Conservation (phyloP, 805 yeast genomes). For the Barnettozyma sp. region DNA sequence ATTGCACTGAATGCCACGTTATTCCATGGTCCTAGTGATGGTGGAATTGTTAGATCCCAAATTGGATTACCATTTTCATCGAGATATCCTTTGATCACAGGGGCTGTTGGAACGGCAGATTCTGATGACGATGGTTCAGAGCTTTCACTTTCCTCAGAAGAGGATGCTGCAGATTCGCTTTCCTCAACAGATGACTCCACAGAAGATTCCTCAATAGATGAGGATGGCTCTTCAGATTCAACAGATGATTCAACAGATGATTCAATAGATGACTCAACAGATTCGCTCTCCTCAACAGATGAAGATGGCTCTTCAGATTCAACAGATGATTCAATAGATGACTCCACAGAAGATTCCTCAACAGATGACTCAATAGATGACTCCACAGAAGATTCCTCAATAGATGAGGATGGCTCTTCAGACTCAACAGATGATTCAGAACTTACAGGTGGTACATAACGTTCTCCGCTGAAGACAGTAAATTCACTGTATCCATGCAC, state of each 20-base stretch:
- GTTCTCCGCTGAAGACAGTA: background rate
- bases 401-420: background rate
- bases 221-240: background rate
- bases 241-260: background rate
- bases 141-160: background rate
- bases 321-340: background rate
- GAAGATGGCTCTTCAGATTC: background rate
- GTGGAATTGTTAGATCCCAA: conserved; percentile 17
- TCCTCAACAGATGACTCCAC: background rate
- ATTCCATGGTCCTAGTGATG: conserved; percentile 20
- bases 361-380: conserved; percentile 1
- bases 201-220: background rate
- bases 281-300: too few species aligned
- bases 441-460: background rate
- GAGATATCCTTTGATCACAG: conserved; percentile 10
- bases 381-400: background rate
- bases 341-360: background rate
- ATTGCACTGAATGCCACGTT: conserved; percentile 6
- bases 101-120: conserved; percentile 1
- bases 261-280: background rate
- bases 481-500: background rate
- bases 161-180: too few species aligned
- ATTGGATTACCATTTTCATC: conserved; percentile 11
- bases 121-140: background rate
- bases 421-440: conserved; percentile 1